Evolutionary conservation across 139 green algal species (phyloP).

Genomic region (Deuterostichococcus epilithicus): DNA sequence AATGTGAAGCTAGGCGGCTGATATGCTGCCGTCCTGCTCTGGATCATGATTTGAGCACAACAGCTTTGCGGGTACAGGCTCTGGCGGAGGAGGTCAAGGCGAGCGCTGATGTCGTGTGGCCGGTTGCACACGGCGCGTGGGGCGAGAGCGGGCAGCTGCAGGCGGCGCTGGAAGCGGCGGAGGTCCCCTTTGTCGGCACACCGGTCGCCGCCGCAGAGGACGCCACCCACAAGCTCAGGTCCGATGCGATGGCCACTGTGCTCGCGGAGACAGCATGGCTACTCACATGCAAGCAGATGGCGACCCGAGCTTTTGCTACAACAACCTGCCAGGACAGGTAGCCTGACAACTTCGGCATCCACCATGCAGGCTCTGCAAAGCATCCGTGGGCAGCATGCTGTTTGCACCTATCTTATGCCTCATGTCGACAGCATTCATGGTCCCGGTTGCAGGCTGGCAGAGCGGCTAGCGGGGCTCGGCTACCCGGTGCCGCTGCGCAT

Average conservation of each 20-base stretch:
- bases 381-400: too few relatives aligned
- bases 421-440: too few relatives aligned
- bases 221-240: constrained; percentile 24
- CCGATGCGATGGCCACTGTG: too few relatives aligned
- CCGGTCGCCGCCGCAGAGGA: constrained; percentile 3
- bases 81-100: constrained; percentile 34
- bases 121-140: constrained; percentile 1
- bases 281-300: neutral
- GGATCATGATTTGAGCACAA: too few relatives aligned
- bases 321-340: too few relatives aligned
- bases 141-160: constrained; percentile 15
- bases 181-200: constrained; percentile 45
- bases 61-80: neutral
- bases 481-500: constrained; percentile 30
- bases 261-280: too few relatives aligned
- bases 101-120: constrained; percentile 34
- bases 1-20: too few relatives aligned
- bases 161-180: constrained; percentile 35
- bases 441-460: constrained; percentile 1
- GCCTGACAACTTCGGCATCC: too few relatives aligned
- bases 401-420: too few relatives aligned
- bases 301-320: too few relatives aligned
- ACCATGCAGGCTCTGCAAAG: too few relatives aligned
- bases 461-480: constrained; percentile 15
- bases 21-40: too few relatives aligned